A percentile compares a stretch with the other conserved stretches of the same genome.
Conservation (phyloP, 805 yeast genomes). For the Yarrowia sp. region DNA sequence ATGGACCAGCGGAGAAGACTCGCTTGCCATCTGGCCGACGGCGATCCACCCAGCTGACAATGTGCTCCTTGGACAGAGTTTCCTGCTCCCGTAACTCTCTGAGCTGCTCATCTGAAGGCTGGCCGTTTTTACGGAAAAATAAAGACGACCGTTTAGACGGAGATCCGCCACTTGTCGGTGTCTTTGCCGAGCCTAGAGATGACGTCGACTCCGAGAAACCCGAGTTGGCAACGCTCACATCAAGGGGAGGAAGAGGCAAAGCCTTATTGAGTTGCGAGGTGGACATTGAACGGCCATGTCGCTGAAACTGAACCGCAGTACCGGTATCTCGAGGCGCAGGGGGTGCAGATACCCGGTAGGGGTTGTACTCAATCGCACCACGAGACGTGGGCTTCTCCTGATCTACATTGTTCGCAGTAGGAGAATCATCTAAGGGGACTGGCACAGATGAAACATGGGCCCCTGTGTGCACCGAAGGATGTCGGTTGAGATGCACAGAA, state of each 20-base stretch:
- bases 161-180: neutral
- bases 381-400: neutral
- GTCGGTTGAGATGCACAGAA: constrained; percentile 22
- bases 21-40: constrained; percentile 12
- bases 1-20: constrained; percentile 8
- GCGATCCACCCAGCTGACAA: constrained; percentile 19
- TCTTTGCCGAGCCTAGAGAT: neutral
- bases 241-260: constrained; percentile 1
- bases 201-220: neutral
- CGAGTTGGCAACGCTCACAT: neutral
- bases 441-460: constrained; percentile 29
- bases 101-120: neutral
- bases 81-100: neutral
- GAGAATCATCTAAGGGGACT: neutral
- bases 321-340: neutral
- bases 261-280: constrained; percentile 10
- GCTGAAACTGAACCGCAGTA: neutral
- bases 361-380: neutral
- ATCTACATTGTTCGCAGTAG: neutral
- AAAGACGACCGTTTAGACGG: constrained; percentile 7
- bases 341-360: neutral
- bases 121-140: neutral
- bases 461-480: constrained; percentile 31
- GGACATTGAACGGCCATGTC: neutral
- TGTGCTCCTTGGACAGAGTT: constrained; percentile 16